Evolutionary conservation across 2,329 filamentous ascomycete species (phyloP).

Genomic region (Trichoderma gracile): DNA sequence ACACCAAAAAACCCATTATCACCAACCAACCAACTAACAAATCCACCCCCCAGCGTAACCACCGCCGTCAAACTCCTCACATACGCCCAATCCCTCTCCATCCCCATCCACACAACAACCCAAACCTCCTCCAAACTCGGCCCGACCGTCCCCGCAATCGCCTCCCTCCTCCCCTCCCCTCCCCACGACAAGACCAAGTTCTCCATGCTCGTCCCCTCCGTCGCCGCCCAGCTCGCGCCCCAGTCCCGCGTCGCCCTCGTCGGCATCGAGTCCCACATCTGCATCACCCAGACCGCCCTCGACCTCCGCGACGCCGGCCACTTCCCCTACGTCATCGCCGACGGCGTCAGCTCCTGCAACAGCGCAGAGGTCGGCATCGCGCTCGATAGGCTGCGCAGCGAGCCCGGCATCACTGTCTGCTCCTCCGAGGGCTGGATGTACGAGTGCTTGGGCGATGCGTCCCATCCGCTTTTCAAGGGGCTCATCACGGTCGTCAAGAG

Average conservation of each 20-base stretch:
- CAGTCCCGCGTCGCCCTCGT: conserved; percentile 70
- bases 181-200: conserved; percentile 85
- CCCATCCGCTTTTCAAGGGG: conserved; percentile 68
- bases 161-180: conserved; percentile 52
- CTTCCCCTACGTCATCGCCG: conserved; percentile 81
- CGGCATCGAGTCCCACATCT: conserved; percentile 93
- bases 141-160: conserved; percentile 72
- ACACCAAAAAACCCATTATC: background rate
- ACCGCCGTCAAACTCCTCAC: conserved; percentile 69
- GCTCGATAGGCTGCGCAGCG: conserved; percentile 70
- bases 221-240: conserved; percentile 47
- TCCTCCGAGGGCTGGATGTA: conserved; percentile 89
- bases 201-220: conserved; percentile 77
- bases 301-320: conserved; percentile 77
- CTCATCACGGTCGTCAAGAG: conserved; percentile 80
- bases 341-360: conserved; percentile 89
- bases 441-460: conserved; percentile 83
- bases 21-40: background rate
- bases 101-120: conserved; percentile 84
- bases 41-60: conserved; percentile 47
- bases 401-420: conserved; percentile 72
- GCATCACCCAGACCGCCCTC: conserved; percentile 87
- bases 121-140: conserved; percentile 80
- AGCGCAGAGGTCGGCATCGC: conserved; percentile 77
- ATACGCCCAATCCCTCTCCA: conserved; percentile 63